Percentiles rank a stretch among this genome's conserved stretches.
phyloP scores from a whole-genome alignment of 495 filamentous ascomycete species.

The Podospora anserina region DNA sequence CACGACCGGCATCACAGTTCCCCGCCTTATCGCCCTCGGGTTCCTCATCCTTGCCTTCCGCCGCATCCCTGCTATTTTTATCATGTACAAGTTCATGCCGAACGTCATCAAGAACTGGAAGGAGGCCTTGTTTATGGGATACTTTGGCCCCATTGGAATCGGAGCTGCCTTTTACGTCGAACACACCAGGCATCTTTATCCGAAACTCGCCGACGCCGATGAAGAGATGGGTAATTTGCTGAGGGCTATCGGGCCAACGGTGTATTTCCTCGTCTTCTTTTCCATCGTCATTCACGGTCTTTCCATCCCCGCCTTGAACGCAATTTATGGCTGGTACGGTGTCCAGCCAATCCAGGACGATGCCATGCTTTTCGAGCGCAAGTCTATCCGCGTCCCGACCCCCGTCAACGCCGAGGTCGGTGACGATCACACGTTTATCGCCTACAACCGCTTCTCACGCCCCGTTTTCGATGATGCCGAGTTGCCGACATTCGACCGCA shows the following conservation, averaged over 20 bases:
- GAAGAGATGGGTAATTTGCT: constrained; percentile 50
- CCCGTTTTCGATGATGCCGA: constrained; percentile 31
- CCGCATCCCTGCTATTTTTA: constrained; percentile 39
- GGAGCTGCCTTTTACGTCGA: constrained; percentile 81
- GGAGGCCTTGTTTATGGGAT: constrained; percentile 76
- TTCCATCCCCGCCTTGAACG: constrained; percentile 52
- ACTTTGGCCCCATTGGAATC: constrained; percentile 91
- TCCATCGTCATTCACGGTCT: constrained; percentile 58
- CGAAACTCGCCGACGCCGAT: constrained; percentile 49
- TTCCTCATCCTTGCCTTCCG: constrained; percentile 69
- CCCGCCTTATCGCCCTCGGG: constrained; percentile 67
- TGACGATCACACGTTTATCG: constrained; percentile 43
- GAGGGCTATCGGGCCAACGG: constrained; percentile 50
- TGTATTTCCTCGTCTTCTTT: constrained; percentile 59
- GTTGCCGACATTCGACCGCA: neutral
- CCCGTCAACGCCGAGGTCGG: constrained; percentile 49
- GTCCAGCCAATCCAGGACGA: constrained; percentile 52
- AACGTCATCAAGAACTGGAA: constrained; percentile 59
- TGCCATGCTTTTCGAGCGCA: constrained; percentile 47
- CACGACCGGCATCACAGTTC: constrained; percentile 48
- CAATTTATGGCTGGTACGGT: constrained; percentile 44
- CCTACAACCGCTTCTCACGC: constrained; percentile 57
- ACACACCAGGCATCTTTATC: constrained; percentile 55
- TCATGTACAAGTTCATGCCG: constrained; percentile 62
- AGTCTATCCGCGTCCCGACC: constrained; percentile 48